phyloP scores from a whole-genome alignment of 306 rosid species.

The Vicia faba region DNA sequence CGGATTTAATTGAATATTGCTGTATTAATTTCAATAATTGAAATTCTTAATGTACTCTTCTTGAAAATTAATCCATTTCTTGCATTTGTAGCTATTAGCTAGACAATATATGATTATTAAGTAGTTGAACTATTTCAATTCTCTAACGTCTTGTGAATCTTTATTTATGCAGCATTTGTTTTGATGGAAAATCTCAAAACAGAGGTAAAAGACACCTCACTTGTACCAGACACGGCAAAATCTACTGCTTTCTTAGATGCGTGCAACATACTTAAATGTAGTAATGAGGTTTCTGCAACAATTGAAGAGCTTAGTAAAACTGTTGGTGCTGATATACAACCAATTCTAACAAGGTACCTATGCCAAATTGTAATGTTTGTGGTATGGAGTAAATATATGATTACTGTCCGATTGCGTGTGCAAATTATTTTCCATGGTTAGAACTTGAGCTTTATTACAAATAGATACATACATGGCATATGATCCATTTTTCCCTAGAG shows the following conservation, averaged over 20 bases:
- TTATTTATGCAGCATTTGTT: constrained; percentile 53
- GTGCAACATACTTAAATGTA: constrained; percentile 57
- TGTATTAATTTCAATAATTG: background rate
- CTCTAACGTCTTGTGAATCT: constrained; percentile 14
- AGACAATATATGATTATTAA: background rate
- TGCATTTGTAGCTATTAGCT: background rate
- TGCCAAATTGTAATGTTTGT: too few species aligned
- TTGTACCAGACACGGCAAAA: constrained; percentile 32
- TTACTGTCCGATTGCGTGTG: background rate
- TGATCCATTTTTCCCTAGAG: too few species aligned
- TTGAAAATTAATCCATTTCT: constrained; percentile 10
- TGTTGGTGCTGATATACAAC: constrained; percentile 46
- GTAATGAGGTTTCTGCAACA: constrained; percentile 40
- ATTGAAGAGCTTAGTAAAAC: constrained; percentile 54
- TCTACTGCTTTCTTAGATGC: constrained; percentile 46
- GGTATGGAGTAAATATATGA: background rate
- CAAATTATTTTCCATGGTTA: background rate
- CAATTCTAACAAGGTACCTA: constrained; percentile 16
- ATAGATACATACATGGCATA: background rate
- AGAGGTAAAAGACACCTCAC: constrained; percentile 49
- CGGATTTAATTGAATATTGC: background rate
- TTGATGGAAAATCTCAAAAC: constrained; percentile 64
- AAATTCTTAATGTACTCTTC: background rate
- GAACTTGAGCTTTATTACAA: constrained; percentile 17
- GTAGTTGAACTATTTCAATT: constrained; percentile 23